Base-by-base conservation (phyloP, 768 basidiomycete species). In the Tricholoma hemisulphureum region DNA sequence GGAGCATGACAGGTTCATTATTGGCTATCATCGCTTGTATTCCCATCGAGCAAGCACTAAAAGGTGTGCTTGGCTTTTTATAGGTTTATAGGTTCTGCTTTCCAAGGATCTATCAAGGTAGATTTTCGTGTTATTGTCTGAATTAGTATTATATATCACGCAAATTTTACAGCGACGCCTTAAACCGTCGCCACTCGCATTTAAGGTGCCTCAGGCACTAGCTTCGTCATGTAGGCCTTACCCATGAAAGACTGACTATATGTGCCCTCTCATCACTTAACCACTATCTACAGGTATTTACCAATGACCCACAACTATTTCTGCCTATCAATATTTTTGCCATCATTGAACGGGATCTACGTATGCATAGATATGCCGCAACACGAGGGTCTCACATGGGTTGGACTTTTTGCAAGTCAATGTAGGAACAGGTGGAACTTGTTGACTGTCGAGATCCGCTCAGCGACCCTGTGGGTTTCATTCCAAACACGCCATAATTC, bases 391-490 rank as follows among this genome's bases (percentile, higher is more conserved):
- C 89, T 6, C 91, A 92, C 63, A 83, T 91, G 77, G 91, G 91
- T 1, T 93, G 91, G 91, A 91, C 92, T 64, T 92, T 93, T 69
- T 85, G 77, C 74, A 89, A 90, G 68, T 84, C 88, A 1, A 79
- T 65, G 1, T 91, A 92, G 65, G 75, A 80, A 26, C 76, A 82
- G 20, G 74, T 92, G 74, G 75, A 78, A 37, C 68, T 83, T 8
- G 82, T 93, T 29, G 89, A 91, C 57, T 75, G 80, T 52, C 81
- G 80, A 14, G 89, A 93, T 63, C 76, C 92, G 10, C 83, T 88
- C 26, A 72, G 71, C 23, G 91, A 92, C 67, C 82, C 84, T 41
- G 89, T 88, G 51, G 34, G 80, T 14, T 34, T n/a, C 20, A 37
- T 13, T 13, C 13, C 31, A 55, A 14, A n/a, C 13, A 26, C 45